Evolutionary conservation across 176 grass and related monocot species (phyloP).

Genomic region (Aechmea fasciata): DNA sequence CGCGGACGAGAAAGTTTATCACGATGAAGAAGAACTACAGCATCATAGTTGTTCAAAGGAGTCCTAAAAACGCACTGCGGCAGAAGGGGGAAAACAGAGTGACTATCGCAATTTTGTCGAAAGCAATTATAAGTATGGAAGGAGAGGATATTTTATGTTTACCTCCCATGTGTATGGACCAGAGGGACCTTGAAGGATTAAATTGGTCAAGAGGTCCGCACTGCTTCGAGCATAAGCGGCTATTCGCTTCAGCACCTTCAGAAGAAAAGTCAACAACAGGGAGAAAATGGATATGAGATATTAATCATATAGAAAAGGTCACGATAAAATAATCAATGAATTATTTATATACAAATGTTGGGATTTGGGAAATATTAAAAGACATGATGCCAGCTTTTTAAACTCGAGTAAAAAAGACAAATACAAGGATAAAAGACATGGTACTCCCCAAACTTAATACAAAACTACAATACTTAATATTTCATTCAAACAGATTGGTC

Average conservation of each 20-base stretch:
- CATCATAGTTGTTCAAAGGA: slow-evolving; percentile 93
- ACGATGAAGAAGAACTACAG: slow-evolving; percentile 67
- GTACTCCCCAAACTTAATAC: too few relatives aligned
- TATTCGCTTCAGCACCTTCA: slow-evolving; percentile 75
- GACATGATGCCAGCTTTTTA: too few relatives aligned
- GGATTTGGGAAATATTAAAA: too few relatives aligned
- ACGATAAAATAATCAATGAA: too few relatives aligned
- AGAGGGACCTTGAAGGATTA: slow-evolving; percentile 47
- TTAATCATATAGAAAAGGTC: too few relatives aligned
- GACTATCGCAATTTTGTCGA: background rate
- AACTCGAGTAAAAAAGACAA: too few relatives aligned
- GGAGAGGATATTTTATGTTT: slow-evolving; percentile 9
- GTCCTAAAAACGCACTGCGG: slow-evolving; percentile 60
- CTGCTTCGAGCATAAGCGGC: slow-evolving; percentile 81
- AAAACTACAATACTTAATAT: background rate
- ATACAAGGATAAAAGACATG: too few relatives aligned
- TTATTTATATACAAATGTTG: too few relatives aligned
- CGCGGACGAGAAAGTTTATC: slow-evolving; percentile 61
- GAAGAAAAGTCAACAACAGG: slow-evolving; percentile 6
- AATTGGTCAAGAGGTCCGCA: slow-evolving; percentile 60
- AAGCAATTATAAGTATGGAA: background rate
- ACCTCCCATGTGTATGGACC: slow-evolving; percentile 89
- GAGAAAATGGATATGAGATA: background rate
- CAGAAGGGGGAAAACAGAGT: slow-evolving; percentile 15
- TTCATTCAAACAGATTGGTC: background rate